A percentile compares a stretch with the other conserved stretches of the same genome.
Conservation (phyloP, 805 yeast species). For the Lipomyces sp. region DNA sequence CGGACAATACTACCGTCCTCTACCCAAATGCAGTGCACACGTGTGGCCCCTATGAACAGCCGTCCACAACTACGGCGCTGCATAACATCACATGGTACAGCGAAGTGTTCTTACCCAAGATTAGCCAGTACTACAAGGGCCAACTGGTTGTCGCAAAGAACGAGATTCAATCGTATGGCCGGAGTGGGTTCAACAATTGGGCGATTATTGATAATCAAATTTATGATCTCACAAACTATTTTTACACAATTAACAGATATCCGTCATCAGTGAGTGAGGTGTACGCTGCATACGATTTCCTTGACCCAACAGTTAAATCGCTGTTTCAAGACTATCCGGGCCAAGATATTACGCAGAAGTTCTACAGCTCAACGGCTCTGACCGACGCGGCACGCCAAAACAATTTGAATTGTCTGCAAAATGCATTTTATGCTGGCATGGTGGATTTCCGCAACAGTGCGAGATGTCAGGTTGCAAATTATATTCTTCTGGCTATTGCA, state of each 20-base stretch:
- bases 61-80: conserved; percentile 44
- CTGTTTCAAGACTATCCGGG: conserved; percentile 47
- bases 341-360: conserved; percentile 44
- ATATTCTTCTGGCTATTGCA: conserved; percentile 49
- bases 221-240: conserved; percentile 49
- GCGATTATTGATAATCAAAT: conserved; percentile 45
- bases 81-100: conserved; percentile 48
- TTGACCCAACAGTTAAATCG: conserved; percentile 44
- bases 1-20: conserved; percentile 43
- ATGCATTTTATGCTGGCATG: conserved; percentile 47
- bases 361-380: conserved; percentile 39
- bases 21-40: conserved; percentile 44
- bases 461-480: conserved; percentile 49
- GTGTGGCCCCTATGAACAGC: conserved; percentile 44
- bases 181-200: conserved; percentile 42
- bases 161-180: conserved; percentile 39
- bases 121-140: conserved; percentile 48
- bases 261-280: conserved; percentile 37
- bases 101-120: conserved; percentile 45
- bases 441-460: conserved; percentile 49
- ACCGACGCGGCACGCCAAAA: conserved; percentile 40
- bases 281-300: conserved; percentile 45
- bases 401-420: conserved; percentile 47
- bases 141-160: conserved; percentile 45
- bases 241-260: conserved; percentile 42